A percentile compares a stretch with the other conserved stretches of the same genome.
Evolutionary conservation across 345 rosid genomes (phyloP).

Genomic region (Eucalyptus polybractea): DNA sequence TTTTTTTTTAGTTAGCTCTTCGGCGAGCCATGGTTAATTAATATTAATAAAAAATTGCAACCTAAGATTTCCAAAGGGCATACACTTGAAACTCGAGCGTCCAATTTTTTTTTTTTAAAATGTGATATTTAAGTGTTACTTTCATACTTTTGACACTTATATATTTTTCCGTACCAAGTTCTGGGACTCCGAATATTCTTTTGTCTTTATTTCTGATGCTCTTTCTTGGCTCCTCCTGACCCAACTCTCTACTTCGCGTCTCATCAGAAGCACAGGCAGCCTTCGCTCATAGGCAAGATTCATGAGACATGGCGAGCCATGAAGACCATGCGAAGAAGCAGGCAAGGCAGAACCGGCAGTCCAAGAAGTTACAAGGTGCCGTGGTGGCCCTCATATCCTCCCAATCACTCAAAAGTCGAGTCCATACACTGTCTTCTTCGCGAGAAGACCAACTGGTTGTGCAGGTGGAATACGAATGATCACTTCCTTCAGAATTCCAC

Average conservation of each 20-base stretch:
- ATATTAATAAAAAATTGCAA: too few species aligned
- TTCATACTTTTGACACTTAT: too few species aligned
- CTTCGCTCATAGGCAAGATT: too few species aligned
- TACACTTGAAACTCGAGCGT: accelerated
- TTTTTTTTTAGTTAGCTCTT: accelerated
- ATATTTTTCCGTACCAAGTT: accelerated
- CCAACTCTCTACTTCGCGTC: neutral
- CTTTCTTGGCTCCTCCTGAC: neutral
- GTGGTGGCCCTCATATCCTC: neutral
- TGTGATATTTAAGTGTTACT: too few species aligned
- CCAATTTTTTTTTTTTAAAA: too few species aligned
- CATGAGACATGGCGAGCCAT: too few species aligned
- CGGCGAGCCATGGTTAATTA: accelerated
- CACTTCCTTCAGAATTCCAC: neutral
- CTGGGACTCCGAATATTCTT: accelerated
- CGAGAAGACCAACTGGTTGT: neutral
- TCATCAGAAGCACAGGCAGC: too few species aligned
- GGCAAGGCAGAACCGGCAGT: too few species aligned
- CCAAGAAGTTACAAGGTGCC: too few species aligned
- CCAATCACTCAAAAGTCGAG: neutral
- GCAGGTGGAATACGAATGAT: neutral
- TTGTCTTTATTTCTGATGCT: too few species aligned
- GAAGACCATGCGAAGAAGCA: too few species aligned
- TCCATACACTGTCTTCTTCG: neutral
- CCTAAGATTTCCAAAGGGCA: too few species aligned